Evolutionary conservation across 2,329 filamentous ascomycete genomes (phyloP).

Genomic region (Davidsoniella eucalypti): DNA sequence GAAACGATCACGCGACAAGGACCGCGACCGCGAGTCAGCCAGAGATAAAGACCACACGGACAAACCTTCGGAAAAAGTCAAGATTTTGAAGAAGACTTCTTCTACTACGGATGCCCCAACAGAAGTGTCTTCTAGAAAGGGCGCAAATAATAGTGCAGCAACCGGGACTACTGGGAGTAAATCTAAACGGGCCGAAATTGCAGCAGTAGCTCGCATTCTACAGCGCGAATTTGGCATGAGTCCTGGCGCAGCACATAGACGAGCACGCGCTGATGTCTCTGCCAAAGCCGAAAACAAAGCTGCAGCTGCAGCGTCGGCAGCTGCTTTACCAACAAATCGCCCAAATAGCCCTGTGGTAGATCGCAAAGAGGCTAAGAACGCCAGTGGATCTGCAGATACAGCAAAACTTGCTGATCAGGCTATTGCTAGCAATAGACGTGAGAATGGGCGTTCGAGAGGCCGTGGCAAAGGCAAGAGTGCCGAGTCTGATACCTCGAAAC

Average conservation of each 20-base stretch:
- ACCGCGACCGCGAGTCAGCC: slow-evolving; percentile 34
- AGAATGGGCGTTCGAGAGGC: slow-evolving; percentile 12
- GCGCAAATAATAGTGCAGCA: slow-evolving; percentile 18
- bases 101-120: slow-evolving; percentile 23
- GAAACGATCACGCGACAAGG: slow-evolving; percentile 30
- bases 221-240: slow-evolving; percentile 51
- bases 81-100: slow-evolving; percentile 44
- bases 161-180: slow-evolving; percentile 24
- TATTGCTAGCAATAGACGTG: neutral
- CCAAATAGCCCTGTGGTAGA: neutral
- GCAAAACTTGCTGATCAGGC: slow-evolving; percentile 7
- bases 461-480: slow-evolving; percentile 24
- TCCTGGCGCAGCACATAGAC: slow-evolving; percentile 44
- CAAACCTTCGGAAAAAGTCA: slow-evolving; percentile 42
- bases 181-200: slow-evolving; percentile 42
- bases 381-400: slow-evolving; percentile 3
- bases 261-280: slow-evolving; percentile 37
- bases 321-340: neutral
- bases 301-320: slow-evolving; percentile 14
- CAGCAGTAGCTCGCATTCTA: slow-evolving; percentile 46
- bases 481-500: slow-evolving; percentile 17
- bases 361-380: slow-evolving; percentile 3
- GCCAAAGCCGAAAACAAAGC: slow-evolving; percentile 35
- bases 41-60: slow-evolving; percentile 34
- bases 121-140: slow-evolving; percentile 25